Evolutionary conservation across 176 grass and related monocot species (phyloP).

Genomic region (Oropetium thomaeum): DNA sequence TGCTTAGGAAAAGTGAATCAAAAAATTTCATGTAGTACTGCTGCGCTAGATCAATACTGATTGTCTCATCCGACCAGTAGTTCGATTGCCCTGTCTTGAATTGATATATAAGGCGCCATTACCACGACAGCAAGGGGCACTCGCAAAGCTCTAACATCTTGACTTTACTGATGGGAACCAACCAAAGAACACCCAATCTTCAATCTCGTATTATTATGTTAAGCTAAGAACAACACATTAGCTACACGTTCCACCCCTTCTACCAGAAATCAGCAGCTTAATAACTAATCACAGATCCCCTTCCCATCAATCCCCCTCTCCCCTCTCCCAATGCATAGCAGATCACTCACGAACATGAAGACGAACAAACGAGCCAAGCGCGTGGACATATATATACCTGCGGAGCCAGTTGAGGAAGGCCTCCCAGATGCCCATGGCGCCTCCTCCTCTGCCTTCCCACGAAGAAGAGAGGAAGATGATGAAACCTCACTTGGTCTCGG

Average conservation of each 20-base stretch:
- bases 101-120: not conserved
- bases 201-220: not conserved
- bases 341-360: not conserved
- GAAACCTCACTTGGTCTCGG: not conserved
- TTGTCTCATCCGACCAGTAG: not conserved
- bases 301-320: not conserved
- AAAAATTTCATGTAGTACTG: not conserved
- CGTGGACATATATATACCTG: slow-evolving; percentile 37
- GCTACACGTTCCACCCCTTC: not conserved
- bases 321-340: slow-evolving; percentile 24
- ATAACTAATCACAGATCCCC: slow-evolving; percentile 37
- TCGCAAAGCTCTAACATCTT: not conserved
- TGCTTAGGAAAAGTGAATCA: not conserved
- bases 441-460: not conserved
- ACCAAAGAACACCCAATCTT: not conserved
- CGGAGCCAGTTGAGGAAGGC: slow-evolving; percentile 99
- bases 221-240: not conserved
- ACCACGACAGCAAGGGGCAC: not conserved
- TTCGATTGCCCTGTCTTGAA: not conserved
- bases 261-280: not conserved
- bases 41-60: not conserved
- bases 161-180: not conserved
- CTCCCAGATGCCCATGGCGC: slow-evolving; percentile 87
- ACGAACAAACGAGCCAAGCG: not conserved
- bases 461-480: not conserved